Evolutionary conservation across 148 eudicot species (phyloP).

Genomic region (Diospyros kaki): DNA sequence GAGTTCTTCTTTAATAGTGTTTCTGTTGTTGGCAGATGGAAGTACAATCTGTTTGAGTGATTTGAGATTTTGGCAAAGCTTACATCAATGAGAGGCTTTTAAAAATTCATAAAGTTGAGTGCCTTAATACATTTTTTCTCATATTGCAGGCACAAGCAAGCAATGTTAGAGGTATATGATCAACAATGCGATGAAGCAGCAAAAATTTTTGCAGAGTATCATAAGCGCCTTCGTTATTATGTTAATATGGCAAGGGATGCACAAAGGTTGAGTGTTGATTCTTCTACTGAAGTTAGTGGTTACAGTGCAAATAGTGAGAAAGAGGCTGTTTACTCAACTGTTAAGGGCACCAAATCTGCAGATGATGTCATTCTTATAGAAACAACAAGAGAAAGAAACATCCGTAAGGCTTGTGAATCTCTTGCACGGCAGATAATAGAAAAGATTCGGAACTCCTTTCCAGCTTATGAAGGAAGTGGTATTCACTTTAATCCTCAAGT

Average conservation of each 20-base stretch:
- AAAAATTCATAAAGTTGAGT: neutral
- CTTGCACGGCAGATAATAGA: constrained; percentile 71
- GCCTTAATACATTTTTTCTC: constrained; percentile 9
- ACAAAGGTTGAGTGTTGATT: constrained; percentile 51
- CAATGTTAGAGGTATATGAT: constrained; percentile 84
- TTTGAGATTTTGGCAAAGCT: constrained; percentile 9
- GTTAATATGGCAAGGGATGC: constrained; percentile 83
- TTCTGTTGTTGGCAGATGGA: neutral
- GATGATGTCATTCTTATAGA: constrained; percentile 92
- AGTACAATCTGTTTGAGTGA: neutral
- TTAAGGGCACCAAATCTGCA: constrained; percentile 73
- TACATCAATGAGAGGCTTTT: neutral
- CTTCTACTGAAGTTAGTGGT: constrained; percentile 54
- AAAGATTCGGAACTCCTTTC: constrained; percentile 73
- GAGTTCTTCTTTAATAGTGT: too few relatives aligned
- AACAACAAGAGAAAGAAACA: constrained; percentile 82
- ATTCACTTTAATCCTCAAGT: constrained; percentile 71
- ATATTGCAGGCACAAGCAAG: constrained; percentile 87
- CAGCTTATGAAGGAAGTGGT: constrained; percentile 94
- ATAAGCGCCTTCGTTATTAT: constrained; percentile 75
- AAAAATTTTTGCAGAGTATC: constrained; percentile 92
- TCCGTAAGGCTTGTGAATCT: constrained; percentile 80
- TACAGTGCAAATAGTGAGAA: constrained; percentile 54
- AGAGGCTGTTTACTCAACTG: constrained; percentile 74
- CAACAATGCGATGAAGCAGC: constrained; percentile 98